Evolutionary conservation across 2,329 filamentous ascomycete species (phyloP).

Genomic region (Aspergillus glaucus): DNA sequence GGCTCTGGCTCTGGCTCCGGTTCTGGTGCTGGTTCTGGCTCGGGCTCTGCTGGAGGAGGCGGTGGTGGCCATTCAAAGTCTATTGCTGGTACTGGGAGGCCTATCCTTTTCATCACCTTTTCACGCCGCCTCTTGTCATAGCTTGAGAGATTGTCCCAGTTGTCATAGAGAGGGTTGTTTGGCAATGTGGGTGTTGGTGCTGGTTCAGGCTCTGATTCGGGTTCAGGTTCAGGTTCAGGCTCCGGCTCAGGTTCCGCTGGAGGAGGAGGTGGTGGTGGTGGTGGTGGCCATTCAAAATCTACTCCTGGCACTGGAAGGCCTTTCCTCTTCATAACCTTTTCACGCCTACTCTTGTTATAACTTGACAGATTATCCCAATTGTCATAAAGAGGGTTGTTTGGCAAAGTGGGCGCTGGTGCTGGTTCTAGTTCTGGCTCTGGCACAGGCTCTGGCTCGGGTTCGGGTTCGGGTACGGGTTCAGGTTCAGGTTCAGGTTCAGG

Average conservation of each 20-base stretch:
- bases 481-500: conserved; percentile 13
- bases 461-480: conserved; percentile 11
- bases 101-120: conserved; percentile 20
- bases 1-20: neutral
- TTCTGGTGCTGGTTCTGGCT: conserved; percentile 11
- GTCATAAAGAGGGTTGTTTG: conserved; percentile 33
- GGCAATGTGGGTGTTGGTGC: conserved; percentile 22
- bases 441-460: conserved; percentile 21
- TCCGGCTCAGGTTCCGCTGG: conserved; percentile 8
- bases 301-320: conserved; percentile 25
- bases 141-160: conserved; percentile 28
- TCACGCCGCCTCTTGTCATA: conserved; percentile 44
- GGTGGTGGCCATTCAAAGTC: conserved; percentile 23
- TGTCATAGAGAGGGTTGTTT: conserved; percentile 32
- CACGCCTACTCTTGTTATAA: conserved; percentile 43
- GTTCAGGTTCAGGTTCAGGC: conserved; percentile 10
- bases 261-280: too few species aligned
- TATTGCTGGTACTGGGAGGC: conserved; percentile 24
- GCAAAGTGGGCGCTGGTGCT: conserved; percentile 20
- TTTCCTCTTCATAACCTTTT: conserved; percentile 22
- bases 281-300: conserved; percentile 1
- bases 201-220: conserved; percentile 18
- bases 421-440: conserved; percentile 17
- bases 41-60: conserved; percentile 14
- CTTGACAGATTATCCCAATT: conserved; percentile 29